Evolutionary conservation across 306 rosid species (phyloP), one percentile per base, ranked within the genome.

Genomic region (Cyclanthera cordifolia): DNA sequence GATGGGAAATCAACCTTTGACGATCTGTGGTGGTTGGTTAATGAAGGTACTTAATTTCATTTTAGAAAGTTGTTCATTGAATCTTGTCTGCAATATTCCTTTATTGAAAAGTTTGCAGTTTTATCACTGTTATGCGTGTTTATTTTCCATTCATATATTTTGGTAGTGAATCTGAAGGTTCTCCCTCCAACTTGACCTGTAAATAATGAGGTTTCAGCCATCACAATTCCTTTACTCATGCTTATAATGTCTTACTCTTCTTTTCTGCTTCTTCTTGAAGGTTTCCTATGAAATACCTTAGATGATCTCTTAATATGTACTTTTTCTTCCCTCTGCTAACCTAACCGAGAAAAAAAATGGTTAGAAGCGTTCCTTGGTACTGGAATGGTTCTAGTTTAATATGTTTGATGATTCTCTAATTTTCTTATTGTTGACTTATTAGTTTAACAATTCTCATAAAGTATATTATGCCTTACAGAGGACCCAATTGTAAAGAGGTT

Each of bases 11-110:
- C 87, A 56, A 89, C 98, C 48, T 93, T 80, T 80, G 95, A 91
- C 53, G 95, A 93, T 81, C 72, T 86, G 20, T 93, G 98, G 98
- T 87, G 98, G 98, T 78, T 93, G 77, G 96, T 89, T 76, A 87
- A 96, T 25, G 94, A 87, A 89, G 98, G 98, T 93, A 81, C 43
- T 56, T 37, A 39, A 30, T 49, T 67, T 74, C 10, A 67, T 73
- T 78, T 65, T 60, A 52, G 73, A 17, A 50, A 54, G 52, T 47
- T 27, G 49, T 20, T 77, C 37, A 39, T 41, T n/a, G 37, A 53
- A 48, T 70, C 47, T 14, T 65, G 30, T 64, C 70, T 23, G 34
- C 70, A 20, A 2, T 23, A 19, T 64, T 60, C 67, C 27, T n/a
- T 43, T 13, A 21, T 43, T 63, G 32, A 37, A 61, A 11, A 8